Conservation (phyloP, 768 basidiomycete species). For the Leccinellum albellum region DNA sequence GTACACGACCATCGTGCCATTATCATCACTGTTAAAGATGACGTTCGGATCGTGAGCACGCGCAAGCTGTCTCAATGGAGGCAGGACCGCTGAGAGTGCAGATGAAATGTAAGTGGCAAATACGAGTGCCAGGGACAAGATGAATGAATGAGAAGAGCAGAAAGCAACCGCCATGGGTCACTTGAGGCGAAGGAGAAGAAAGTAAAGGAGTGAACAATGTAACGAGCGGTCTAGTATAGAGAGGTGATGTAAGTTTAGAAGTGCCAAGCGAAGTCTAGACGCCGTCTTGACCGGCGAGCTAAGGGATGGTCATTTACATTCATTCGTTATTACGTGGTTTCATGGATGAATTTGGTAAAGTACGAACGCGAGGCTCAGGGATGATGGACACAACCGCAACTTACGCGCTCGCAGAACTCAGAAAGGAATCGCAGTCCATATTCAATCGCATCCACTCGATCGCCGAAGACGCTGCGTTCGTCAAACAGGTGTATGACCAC, state of each 20-base stretch:
- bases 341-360: background rate
- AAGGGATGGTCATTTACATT: background rate
- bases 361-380: background rate
- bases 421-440: conserved; percentile 69
- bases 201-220: conserved; percentile 10
- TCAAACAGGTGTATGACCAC: conserved; percentile 46
- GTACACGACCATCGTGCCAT: conserved; percentile 42
- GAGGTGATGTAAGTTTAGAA: conserved; percentile 8
- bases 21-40: conserved; percentile 13
- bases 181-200: conserved; percentile 2
- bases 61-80: conserved; percentile 12
- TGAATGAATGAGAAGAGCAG: conserved; percentile 17
- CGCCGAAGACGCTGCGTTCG: conserved; percentile 69
- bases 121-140: conserved; percentile 11
- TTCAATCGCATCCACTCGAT: conserved; percentile 90
- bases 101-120: conserved; percentile 8
- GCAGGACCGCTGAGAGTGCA: conserved; percentile 7
- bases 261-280: background rate
- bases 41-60: conserved; percentile 30
- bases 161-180: conserved; percentile 27
- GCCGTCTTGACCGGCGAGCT: background rate
- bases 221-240: conserved; percentile 7
- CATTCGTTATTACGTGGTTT: background rate
- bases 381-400: background rate
- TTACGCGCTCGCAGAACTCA: conserved; percentile 35